Conservation (phyloP, 208 protist genomes). For the Trypanosoma mega region DNA sequence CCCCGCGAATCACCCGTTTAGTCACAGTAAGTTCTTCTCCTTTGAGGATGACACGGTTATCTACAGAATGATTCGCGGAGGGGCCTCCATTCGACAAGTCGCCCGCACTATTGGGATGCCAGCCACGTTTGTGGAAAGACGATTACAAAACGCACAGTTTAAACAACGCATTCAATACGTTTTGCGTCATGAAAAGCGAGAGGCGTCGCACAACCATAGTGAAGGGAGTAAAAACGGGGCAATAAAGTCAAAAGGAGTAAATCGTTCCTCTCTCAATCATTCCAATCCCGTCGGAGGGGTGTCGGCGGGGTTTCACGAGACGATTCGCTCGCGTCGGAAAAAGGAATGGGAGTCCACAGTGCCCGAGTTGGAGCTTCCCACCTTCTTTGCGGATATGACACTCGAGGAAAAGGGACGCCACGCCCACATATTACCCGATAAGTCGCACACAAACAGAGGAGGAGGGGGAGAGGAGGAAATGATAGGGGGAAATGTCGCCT, state of each 20-base stretch:
- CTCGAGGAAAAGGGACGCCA: constrained; percentile 72
- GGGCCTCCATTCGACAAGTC: constrained; percentile 76
- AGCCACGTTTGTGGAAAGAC: constrained; percentile 76
- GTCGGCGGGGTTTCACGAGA: constrained; percentile 1
- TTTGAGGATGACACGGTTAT: constrained; percentile 83
- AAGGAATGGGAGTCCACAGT: constrained; percentile 73
- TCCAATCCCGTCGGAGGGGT: constrained; percentile 12
- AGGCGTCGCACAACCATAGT: neutral
- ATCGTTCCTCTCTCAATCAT: constrained; percentile 16
- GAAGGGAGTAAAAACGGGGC: neutral
- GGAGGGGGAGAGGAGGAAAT: neutral
- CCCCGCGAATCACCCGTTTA: constrained; percentile 87
- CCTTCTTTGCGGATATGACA: constrained; percentile 62
- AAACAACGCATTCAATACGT: constrained; percentile 84
- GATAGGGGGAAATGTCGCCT: constrained; percentile 27
- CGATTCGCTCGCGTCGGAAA: constrained; percentile 36
- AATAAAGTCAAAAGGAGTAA: no score
- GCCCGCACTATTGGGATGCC: constrained; percentile 82
- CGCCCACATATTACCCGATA: constrained; percentile 32
- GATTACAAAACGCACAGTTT: constrained; percentile 88
- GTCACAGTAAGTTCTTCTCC: constrained; percentile 84
- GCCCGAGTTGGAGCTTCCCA: constrained; percentile 42
- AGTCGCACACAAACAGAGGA: no score
- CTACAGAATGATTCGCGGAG: constrained; percentile 84
- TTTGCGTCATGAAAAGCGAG: constrained; percentile 55